These are phyloP conservation scores for Panicum virgatum DNA, from an alignment of 202 grass and related monocot species.

Conservation along the genomic window DNA sequence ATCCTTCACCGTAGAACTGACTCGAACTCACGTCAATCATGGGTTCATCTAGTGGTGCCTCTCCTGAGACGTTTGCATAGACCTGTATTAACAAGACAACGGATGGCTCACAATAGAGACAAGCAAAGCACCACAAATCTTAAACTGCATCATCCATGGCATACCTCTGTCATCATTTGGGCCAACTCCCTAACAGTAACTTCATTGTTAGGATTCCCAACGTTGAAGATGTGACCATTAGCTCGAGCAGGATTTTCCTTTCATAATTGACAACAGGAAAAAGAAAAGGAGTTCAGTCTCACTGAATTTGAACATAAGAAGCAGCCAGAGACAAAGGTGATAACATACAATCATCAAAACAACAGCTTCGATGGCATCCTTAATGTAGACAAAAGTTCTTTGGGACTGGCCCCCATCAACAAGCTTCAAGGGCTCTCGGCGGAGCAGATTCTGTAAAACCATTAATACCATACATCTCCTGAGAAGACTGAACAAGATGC, in stretches of 20 bases:
- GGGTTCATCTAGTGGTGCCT: slow-evolving; percentile 65
- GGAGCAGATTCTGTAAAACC: slow-evolving; percentile 79
- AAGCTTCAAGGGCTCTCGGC: slow-evolving; percentile 82
- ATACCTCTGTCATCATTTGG: slow-evolving; percentile 87
- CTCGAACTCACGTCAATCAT: slow-evolving; percentile 80
- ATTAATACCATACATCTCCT: slow-evolving; percentile 30
- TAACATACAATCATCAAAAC: slow-evolving; percentile 78
- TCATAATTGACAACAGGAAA: not conserved
- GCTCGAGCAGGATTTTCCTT: slow-evolving; percentile 86
- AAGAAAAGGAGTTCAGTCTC: slow-evolving; percentile 8
- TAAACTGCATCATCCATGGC: not conserved
- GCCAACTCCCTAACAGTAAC: slow-evolving; percentile 86
- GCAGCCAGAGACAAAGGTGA: not conserved
- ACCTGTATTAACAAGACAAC: slow-evolving; percentile 47
- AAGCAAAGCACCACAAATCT: not conserved
- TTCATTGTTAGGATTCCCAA: slow-evolving; percentile 95
- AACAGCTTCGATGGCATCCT: slow-evolving; percentile 99
- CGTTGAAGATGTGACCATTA: slow-evolving; percentile 92
- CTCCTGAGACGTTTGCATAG: slow-evolving; percentile 79
- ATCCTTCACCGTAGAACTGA: slow-evolving; percentile 93
- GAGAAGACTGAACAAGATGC: slow-evolving; percentile 12
- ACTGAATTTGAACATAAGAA: not conserved
- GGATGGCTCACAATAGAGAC: slow-evolving; percentile 1
- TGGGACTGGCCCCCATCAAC: slow-evolving; percentile 93
- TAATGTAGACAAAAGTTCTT: slow-evolving; percentile 97